Base-by-base conservation (phyloP, 192 early-diverging fungal species). In the Umbelopsis isabellina region DNA sequence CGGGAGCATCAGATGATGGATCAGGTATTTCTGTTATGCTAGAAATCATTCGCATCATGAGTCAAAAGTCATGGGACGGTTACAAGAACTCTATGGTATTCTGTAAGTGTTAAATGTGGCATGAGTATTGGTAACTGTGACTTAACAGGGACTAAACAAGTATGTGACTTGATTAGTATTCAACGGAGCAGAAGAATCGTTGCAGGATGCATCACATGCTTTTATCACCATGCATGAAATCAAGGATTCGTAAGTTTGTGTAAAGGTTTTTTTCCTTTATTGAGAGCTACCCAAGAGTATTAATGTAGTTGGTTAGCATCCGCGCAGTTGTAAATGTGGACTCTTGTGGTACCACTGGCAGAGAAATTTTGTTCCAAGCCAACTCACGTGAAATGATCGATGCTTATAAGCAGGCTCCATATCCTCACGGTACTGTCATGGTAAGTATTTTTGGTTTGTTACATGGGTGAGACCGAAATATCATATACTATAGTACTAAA, bases 271-370 rank as follows among this genome's bases (percentile, higher is more conserved):
- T 41, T 41, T 41, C 37, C n/a, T n/a, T n/a, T 4, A 10, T 10
- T 41, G 5, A 41, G 10, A 41, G 37, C 6, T 41, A 5, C 6
- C 37, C 37, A 41, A 41, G 2, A 5, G 10, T 35, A 66, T 20
- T 41, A 65, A 33, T 37, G 18, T 48, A 18, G 9, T 46, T 51
- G 11, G n/a, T 20, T 41, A 83, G 72, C 12, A 81, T 91, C 49
- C 79, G 82, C 23, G 81, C 86, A 1, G 88, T 93, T 5, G 80
- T 93, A n/a, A 93, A 93, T 53, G 79, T 93, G n/a, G 91, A 93
- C 68, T 88, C 87, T 0, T 89, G 87, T 75, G 91, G 91, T 27
- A 84, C 87, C 5, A 78, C 75, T 16, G 91, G 91, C 2, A 74
- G 77, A 8, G 88, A 90, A 69, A 86, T 91, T 70, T 71, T 93